Conservation (phyloP, 2,329 filamentous ascomycete genomes). For the Aspergillus sclerotialis region DNA sequence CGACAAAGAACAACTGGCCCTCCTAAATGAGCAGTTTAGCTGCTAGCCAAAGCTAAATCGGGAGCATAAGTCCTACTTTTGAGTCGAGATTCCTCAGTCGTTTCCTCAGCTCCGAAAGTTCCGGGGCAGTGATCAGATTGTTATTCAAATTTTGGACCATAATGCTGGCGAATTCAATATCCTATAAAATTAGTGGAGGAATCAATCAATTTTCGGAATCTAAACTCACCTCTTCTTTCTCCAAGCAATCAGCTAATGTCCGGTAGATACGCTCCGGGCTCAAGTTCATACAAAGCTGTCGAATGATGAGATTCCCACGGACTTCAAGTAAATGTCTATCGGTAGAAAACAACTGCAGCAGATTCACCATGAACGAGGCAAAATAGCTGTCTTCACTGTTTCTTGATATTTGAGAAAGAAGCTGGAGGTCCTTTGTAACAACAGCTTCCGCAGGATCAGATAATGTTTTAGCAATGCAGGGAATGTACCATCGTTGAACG, state of each 20-base stretch:
- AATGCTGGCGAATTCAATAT: conserved; percentile 96
- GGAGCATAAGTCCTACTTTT: conserved; percentile 45
- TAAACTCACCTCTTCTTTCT: conserved; percentile 70
- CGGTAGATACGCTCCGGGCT: conserved; percentile 94
- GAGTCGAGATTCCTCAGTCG: conserved; percentile 84
- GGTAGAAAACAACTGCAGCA: conserved; percentile 91
- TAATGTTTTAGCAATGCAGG: conserved; percentile 86
- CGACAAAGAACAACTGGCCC: conserved; percentile 90
- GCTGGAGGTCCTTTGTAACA: conserved; percentile 85
- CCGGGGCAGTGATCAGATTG: conserved; percentile 94
- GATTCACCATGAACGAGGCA: conserved; percentile 94
- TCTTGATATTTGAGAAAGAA: conserved; percentile 90
- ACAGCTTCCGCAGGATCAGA: conserved; percentile 94
- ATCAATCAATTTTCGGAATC: neutral
- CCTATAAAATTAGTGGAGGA: conserved; percentile 36
- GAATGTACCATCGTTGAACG: conserved; percentile 96
- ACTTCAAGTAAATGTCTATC: conserved; percentile 87
- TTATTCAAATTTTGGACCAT: conserved; percentile 99
- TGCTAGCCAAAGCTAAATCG: neutral
- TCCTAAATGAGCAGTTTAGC: conserved; percentile 50
- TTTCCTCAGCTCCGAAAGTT: conserved; percentile 84
- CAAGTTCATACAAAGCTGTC: conserved; percentile 85
- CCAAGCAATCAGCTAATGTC: conserved; percentile 90
- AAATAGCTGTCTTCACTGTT: conserved; percentile 98
- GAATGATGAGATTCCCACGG: conserved; percentile 89